These are phyloP conservation scores for Arabis alpina DNA, from an alignment of 345 rosid genomes.

Conservation along the genomic window DNA sequence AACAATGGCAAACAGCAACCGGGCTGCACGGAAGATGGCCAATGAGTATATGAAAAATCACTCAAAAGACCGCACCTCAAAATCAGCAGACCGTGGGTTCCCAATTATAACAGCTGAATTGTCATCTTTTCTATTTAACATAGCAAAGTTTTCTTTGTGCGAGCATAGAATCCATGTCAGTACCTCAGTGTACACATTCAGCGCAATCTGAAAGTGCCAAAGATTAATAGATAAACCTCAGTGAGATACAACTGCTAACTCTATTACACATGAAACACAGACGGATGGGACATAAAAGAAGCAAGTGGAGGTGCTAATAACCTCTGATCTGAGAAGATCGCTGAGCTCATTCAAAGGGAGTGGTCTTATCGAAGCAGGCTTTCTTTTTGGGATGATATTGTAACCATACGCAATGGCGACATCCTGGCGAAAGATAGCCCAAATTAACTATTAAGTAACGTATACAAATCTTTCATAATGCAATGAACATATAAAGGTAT, in stretches of 20 bases:
- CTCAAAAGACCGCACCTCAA: conserved; percentile 62
- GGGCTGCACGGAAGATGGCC: not conserved
- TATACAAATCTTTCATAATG: conserved; percentile 4
- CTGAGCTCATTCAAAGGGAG: conserved; percentile 72
- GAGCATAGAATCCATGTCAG: conserved; percentile 83
- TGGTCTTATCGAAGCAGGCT: conserved; percentile 65
- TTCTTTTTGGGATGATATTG: conserved; percentile 77
- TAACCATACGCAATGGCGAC: conserved; percentile 96
- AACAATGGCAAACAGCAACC: conserved; percentile 6
- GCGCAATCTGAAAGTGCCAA: conserved; percentile 59
- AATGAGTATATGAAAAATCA: not conserved
- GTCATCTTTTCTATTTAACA: conserved; percentile 74
- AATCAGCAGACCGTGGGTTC: conserved; percentile 91
- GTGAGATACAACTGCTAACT: conserved; percentile 23
- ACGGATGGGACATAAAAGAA: conserved; percentile 7
- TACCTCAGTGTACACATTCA: conserved; percentile 81
- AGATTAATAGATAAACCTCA: not conserved
- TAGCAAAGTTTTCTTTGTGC: conserved; percentile 63
- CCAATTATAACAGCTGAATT: conserved; percentile 64
- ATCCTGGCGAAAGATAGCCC: conserved; percentile 56
- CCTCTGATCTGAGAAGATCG: conserved; percentile 86
- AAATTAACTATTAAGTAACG: not conserved
- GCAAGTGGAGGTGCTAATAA: conserved; percentile 36
- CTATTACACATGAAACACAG: not conserved
- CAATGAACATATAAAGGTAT: not conserved